A percentile compares a stretch with the other conserved stretches of the same genome.
These are phyloP conservation scores for Micractinium conductrix DNA, from an alignment of 139 green algal genomes.

Conservation along the genomic window DNA sequence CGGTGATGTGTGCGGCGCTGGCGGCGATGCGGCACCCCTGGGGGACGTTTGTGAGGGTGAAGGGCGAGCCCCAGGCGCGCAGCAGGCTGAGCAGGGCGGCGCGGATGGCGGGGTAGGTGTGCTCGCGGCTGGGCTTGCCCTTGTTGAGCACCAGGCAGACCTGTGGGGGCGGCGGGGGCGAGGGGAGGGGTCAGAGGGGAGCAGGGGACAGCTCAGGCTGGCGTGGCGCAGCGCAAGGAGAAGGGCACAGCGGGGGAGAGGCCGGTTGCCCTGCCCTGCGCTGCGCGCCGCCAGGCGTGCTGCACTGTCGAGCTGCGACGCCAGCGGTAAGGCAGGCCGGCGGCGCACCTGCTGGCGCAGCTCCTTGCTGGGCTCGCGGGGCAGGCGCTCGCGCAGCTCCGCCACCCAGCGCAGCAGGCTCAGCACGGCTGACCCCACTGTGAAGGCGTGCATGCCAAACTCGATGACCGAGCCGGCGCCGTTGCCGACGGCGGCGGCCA, in stretches of 20 bases:
- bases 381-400: slow-evolving; percentile 53
- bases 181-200: not conserved
- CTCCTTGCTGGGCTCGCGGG: slow-evolving; percentile 24
- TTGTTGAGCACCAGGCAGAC: slow-evolving; percentile 57
- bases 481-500: not conserved
- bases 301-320: too few species aligned
- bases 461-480: slow-evolving; percentile 46
- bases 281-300: too few species aligned
- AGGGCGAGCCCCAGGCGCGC: slow-evolving; percentile 41
- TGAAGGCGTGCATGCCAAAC: slow-evolving; percentile 67
- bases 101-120: slow-evolving; percentile 54
- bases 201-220: not conserved
- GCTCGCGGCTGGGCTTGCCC: slow-evolving; percentile 55
- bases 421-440: slow-evolving; percentile 52
- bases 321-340: too few species aligned
- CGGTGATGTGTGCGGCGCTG: slow-evolving; percentile 13
- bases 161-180: not conserved
- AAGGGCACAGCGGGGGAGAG: too few species aligned
- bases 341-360: slow-evolving; percentile 14
- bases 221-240: too few species aligned
- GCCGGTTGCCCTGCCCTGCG: too few species aligned
- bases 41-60: slow-evolving; percentile 29
- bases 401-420: slow-evolving; percentile 54
- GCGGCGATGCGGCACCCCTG: slow-evolving; percentile 43
- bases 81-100: slow-evolving; percentile 44